Evolutionary conservation across 306 rosid species (phyloP), one percentile per base, ranked within the genome.

Genomic region (Pachyrhizus erosus): DNA sequence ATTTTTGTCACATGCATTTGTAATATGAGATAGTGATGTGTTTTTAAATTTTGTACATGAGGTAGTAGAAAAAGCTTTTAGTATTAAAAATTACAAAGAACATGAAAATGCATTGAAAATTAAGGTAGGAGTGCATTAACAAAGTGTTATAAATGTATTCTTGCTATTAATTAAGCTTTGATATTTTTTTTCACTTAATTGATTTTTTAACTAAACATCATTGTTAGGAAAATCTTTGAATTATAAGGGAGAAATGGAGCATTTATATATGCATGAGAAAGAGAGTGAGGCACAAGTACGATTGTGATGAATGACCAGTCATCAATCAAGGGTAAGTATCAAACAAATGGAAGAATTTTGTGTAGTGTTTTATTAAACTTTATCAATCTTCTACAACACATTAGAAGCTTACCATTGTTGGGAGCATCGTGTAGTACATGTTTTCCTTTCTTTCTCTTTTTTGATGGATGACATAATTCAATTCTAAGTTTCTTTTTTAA

Each of bases 1-100:
- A 80, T 85, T 84, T 61, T 83, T 85, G 84, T 91, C 84, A 92
- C 97, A 86, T 87, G 97, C 93, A 78, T 89, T 92, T 87, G 90
- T 88, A 85, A 75, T 68, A 67, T 73, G 86, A 68, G 89, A 90
- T 75, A 86, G 91, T 87, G 86, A 87, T 83, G 88, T 73, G 62
- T 75, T 79, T 49, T 48, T 62, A 21, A 9, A 57, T 57, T 21
- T 33, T 2, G n/a, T n/a, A n/a, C n/a, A n/a, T n/a, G n/a, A n/a
- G n/a, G n/a, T n/a, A n/a, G n/a, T n/a, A n/a, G n/a, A n/a, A n/a
- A n/a, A n/a, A n/a, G n/a, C n/a, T n/a, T n/a, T n/a, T n/a, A n/a
- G n/a, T n/a, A n/a, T n/a, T n/a, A n/a, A n/a, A n/a, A n/a, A n/a
- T n/a, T n/a, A n/a, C n/a, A n/a, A n/a, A n/a, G n/a, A n/a, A n/a